These are phyloP conservation scores for Cynara cardunculus DNA, from an alignment of 129 eudicot genomes.

Conservation along the genomic window DNA sequence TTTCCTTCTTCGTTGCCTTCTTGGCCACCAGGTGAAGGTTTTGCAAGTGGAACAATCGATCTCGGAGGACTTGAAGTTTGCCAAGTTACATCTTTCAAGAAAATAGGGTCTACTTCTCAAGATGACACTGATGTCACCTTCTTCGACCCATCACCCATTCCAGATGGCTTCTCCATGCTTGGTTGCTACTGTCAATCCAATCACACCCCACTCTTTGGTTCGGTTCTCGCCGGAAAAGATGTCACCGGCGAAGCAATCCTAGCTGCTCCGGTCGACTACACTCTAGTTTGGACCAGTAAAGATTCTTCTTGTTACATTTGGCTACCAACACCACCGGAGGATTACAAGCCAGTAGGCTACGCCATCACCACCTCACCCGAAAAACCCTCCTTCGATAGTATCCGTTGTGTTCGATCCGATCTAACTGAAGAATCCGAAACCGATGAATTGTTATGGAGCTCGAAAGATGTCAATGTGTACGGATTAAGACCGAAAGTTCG, in stretches of 20 bases:
- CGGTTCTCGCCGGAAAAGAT: slow-evolving; percentile 56
- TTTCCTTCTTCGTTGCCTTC: slow-evolving; percentile 45
- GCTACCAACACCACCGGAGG: slow-evolving; percentile 58
- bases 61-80: slow-evolving; percentile 49
- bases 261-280: slow-evolving; percentile 46
- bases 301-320: slow-evolving; percentile 37
- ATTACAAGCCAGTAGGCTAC: slow-evolving; percentile 47
- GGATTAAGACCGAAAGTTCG: slow-evolving; percentile 40
- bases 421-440: slow-evolving; percentile 39
- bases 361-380: slow-evolving; percentile 36
- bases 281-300: slow-evolving; percentile 45
- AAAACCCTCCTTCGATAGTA: slow-evolving; percentile 40
- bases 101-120: slow-evolving; percentile 42
- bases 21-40: slow-evolving; percentile 54
- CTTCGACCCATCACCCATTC: slow-evolving; percentile 43
- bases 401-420: slow-evolving; percentile 50
- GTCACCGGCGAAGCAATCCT: slow-evolving; percentile 32
- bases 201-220: slow-evolving; percentile 39
- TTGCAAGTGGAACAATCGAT: slow-evolving; percentile 48
- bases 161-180: slow-evolving; percentile 46
- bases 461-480: slow-evolving; percentile 26
- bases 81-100: slow-evolving; percentile 40
- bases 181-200: slow-evolving; percentile 47
- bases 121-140: slow-evolving; percentile 30
- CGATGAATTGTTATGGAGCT: slow-evolving; percentile 36